Conservation (phyloP, 1,284 basidiomycete species). For the Vanrija pseudolonga region DNA sequence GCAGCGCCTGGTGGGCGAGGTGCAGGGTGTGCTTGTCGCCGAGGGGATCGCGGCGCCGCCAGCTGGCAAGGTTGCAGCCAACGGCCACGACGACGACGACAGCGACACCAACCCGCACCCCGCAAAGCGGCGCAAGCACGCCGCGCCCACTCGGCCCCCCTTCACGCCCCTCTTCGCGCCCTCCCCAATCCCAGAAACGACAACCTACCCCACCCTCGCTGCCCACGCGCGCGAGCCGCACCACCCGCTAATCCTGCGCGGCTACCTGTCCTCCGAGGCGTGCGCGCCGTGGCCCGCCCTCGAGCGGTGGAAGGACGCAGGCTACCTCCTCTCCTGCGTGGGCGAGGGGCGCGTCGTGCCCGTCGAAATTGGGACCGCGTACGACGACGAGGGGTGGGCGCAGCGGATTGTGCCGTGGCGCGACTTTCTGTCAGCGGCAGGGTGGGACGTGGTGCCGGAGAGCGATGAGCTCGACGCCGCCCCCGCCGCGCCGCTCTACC, state of each 20-base stretch:
- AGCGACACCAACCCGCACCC: too few relatives aligned
- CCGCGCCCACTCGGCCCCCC: neutral
- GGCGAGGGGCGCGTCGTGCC: constrained; percentile 82
- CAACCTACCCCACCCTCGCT: too few relatives aligned
- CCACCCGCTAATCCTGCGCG: constrained; percentile 70
- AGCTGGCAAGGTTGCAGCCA: too few relatives aligned
- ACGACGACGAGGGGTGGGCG: constrained; percentile 74
- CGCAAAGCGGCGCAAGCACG: too few relatives aligned
- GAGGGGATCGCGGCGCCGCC: neutral
- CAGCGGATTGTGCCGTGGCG: constrained; percentile 78
- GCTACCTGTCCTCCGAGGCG: constrained; percentile 63
- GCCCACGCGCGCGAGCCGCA: constrained; percentile 54
- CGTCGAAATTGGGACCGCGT: constrained; percentile 82
- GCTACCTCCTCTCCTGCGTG: constrained; percentile 63
- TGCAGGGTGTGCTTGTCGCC: constrained; percentile 48
- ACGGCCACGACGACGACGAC: too few relatives aligned
- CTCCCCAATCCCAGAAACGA: neutral
- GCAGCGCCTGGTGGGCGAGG: constrained; percentile 57
- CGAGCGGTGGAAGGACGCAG: constrained; percentile 62
- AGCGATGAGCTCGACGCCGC: constrained; percentile 18
- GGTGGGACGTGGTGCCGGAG: constrained; percentile 57
- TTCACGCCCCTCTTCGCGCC: constrained; percentile 1
- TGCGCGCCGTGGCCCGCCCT: constrained; percentile 58
- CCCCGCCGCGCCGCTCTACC: constrained; percentile 58
- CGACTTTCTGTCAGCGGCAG: constrained; percentile 62